Conservation (phyloP, 1,139 yeast genomes). For the Candida sp. region DNA sequence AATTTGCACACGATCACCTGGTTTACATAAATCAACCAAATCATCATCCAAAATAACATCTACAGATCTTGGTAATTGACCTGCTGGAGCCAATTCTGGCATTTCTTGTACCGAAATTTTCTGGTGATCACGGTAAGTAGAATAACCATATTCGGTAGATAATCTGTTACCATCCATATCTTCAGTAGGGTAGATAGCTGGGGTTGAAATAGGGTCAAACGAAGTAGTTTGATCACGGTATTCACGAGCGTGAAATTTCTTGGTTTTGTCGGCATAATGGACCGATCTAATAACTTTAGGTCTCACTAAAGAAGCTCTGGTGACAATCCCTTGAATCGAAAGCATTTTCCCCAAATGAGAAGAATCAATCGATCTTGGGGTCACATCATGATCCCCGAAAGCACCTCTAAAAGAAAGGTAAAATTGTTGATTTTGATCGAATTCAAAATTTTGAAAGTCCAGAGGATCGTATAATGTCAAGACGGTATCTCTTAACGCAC, state of each 20-base stretch:
- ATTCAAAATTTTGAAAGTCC: slow-evolving; percentile 36
- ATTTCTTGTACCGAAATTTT: slow-evolving; percentile 92
- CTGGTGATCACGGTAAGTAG: slow-evolving; percentile 93
- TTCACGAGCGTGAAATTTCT: slow-evolving; percentile 84
- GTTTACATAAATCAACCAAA: slow-evolving; percentile 86
- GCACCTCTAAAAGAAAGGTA: slow-evolving; percentile 87
- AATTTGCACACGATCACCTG: slow-evolving; percentile 94
- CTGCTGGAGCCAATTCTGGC: slow-evolving; percentile 99
- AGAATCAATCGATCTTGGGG: slow-evolving; percentile 86
- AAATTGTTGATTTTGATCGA: slow-evolving; percentile 64
- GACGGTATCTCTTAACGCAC: slow-evolving; percentile 82
- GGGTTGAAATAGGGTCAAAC: slow-evolving; percentile 78
- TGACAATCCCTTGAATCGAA: slow-evolving; percentile 93
- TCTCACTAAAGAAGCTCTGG: slow-evolving; percentile 87
- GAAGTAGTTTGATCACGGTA: slow-evolving; percentile 93
- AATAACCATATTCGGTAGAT: slow-evolving; percentile 88
- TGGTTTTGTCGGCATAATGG: slow-evolving; percentile 86
- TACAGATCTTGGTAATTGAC: slow-evolving; percentile 91
- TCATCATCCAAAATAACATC: slow-evolving; percentile 94
- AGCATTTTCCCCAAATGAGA: slow-evolving; percentile 75
- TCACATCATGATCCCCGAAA: slow-evolving; percentile 82
- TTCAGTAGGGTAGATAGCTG: slow-evolving; percentile 91
- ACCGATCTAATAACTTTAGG: slow-evolving; percentile 93
- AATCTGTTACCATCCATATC: slow-evolving; percentile 89
- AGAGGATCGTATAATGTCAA: slow-evolving; percentile 61